phyloP scores from a whole-genome alignment of 1,139 yeast species.

The Pneumocystis sp. region DNA sequence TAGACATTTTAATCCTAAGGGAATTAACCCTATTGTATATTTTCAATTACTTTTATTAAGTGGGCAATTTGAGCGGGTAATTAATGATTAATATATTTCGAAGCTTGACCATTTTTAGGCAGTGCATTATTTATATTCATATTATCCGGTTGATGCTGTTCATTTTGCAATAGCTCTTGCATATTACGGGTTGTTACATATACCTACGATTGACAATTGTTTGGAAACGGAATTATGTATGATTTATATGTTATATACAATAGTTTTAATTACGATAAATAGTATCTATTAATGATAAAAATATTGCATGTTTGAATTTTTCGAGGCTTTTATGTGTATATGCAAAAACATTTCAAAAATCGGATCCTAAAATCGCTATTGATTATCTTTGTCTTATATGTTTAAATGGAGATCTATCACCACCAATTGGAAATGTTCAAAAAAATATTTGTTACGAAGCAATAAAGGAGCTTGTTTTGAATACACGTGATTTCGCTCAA shows the following conservation, averaged over 20 bases:
- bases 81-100: conserved; percentile 25
- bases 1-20: conserved; percentile 46
- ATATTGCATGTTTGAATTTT: conserved; percentile 21
- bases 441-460: conserved; percentile 59
- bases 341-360: conserved; percentile 64
- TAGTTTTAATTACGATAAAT: neutral
- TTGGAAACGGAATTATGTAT: neutral
- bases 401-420: conserved; percentile 23
- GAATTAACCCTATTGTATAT: conserved; percentile 53
- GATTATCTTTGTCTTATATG: conserved; percentile 71
- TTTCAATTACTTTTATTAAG: conserved; percentile 58
- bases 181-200: conserved; percentile 56
- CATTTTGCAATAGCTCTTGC: conserved; percentile 75
- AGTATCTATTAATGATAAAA: conserved; percentile 1
- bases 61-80: conserved; percentile 68
- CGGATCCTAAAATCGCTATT: conserved; percentile 82
- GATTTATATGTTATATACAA: neutral
- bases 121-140: conserved; percentile 31
- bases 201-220: conserved; percentile 24
- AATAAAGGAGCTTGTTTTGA: conserved; percentile 65
- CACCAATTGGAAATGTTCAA: conserved; percentile 31
- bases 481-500: conserved; percentile 70
- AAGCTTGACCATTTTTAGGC: neutral
- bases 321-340: conserved; percentile 31
- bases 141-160: conserved; percentile 73